A percentile compares a stretch with the other conserved stretches of the same genome.
These are phyloP conservation scores for Tylopilus balloui DNA, from an alignment of 768 basidiomycete genomes.

Conservation along the genomic window DNA sequence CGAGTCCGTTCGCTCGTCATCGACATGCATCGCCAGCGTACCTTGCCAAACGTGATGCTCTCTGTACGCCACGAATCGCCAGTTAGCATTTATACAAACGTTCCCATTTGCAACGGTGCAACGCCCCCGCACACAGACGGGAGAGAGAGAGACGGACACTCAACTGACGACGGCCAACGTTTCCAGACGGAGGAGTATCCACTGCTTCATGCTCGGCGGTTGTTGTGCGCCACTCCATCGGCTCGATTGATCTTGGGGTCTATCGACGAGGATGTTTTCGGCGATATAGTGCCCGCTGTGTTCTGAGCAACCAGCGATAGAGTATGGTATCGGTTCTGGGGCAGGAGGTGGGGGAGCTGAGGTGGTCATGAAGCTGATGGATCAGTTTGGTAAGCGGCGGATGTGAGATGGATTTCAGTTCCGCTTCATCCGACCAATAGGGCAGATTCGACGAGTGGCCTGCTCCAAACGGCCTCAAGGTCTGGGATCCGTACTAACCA, in stretches of 20 bases:
- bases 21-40: constrained; percentile 24
- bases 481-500: too few species aligned
- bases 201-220: constrained; percentile 54
- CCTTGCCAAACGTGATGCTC: constrained; percentile 79
- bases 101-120: too few species aligned
- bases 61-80: constrained; percentile 37
- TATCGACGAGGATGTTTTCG: constrained; percentile 63
- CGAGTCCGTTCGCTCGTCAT: not conserved
- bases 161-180: constrained; percentile 61
- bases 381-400: too few species aligned
- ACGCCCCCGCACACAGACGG: too few species aligned
- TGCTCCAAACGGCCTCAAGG: too few species aligned
- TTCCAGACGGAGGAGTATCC: constrained; percentile 66
- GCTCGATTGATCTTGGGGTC: constrained; percentile 46
- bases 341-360: constrained; percentile 6
- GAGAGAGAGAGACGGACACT: constrained; percentile 20
- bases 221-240: constrained; percentile 74
- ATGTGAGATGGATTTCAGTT: too few species aligned
- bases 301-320: constrained; percentile 58
- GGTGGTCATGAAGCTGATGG: not conserved
- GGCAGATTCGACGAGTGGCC: too few species aligned
- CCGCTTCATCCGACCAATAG: too few species aligned
- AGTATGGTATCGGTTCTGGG: constrained; percentile 38
- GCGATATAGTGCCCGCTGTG: constrained; percentile 68
- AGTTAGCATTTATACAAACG: too few species aligned